Evolutionary conservation across 805 yeast genomes (phyloP).

Genomic region (Nadsonia fulvescens): DNA sequence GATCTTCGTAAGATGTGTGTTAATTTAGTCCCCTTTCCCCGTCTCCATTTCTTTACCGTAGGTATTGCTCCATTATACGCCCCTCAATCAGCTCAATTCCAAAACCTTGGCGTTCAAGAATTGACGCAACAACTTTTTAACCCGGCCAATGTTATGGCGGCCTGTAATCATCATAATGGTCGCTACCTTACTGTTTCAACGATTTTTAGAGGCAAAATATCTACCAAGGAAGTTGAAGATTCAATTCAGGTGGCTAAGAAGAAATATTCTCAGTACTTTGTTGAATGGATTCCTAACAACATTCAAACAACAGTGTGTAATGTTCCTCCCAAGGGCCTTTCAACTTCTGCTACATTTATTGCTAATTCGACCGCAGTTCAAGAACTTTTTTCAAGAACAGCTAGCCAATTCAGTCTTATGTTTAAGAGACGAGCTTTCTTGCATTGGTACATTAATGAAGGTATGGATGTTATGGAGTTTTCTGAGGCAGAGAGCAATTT

Average conservation of each 20-base stretch:
- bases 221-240: slow-evolving; percentile 88
- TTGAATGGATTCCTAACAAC: slow-evolving; percentile 95
- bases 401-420: slow-evolving; percentile 85
- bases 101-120: slow-evolving; percentile 79
- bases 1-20: slow-evolving; percentile 88
- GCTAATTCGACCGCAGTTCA: slow-evolving; percentile 92
- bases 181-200: slow-evolving; percentile 88
- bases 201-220: slow-evolving; percentile 84
- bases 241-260: slow-evolving; percentile 78
- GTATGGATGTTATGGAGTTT: slow-evolving; percentile 93
- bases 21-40: slow-evolving; percentile 88
- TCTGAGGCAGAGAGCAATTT: slow-evolving; percentile 87
- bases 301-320: slow-evolving; percentile 91
- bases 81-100: slow-evolving; percentile 63
- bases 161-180: slow-evolving; percentile 83
- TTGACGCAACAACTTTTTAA: slow-evolving; percentile 91
- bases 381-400: slow-evolving; percentile 78
- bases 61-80: slow-evolving; percentile 89
- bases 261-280: slow-evolving; percentile 66
- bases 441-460: slow-evolving; percentile 92
- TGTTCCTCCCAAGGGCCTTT: slow-evolving; percentile 73
- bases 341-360: slow-evolving; percentile 82
- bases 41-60: slow-evolving; percentile 90
- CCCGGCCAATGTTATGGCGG: slow-evolving; percentile 90
- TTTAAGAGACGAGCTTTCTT: slow-evolving; percentile 86